Evolutionary conservation across 2,329 filamentous ascomycete genomes (phyloP).

Genomic region (Cercospora sojina): DNA sequence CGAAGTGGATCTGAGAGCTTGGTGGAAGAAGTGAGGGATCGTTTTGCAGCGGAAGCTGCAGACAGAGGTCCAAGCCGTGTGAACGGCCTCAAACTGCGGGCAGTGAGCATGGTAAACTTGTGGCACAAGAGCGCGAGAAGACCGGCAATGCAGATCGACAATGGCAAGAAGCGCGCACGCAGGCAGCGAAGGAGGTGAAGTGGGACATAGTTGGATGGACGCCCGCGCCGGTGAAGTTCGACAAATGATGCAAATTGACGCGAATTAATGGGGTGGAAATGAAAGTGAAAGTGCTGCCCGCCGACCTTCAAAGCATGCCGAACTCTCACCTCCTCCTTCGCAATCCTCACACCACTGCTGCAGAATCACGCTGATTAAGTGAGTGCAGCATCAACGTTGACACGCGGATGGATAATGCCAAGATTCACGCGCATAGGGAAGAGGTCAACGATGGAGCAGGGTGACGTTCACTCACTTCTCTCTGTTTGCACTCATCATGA

Average conservation of each 20-base stretch:
- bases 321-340: neutral
- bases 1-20: constrained; percentile 58
- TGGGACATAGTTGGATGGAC: neutral
- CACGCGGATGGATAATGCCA: neutral
- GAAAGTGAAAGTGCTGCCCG: neutral
- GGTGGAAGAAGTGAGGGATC: constrained; percentile 1
- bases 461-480: constrained; percentile 8
- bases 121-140: neutral
- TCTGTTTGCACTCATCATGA: constrained; percentile 9
- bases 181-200: neutral
- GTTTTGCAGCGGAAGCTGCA: neutral
- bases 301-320: neutral
- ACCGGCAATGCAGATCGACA: neutral
- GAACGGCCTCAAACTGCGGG: neutral
- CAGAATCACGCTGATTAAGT: neutral
- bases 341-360: neutral
- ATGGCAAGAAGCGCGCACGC: neutral
- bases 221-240: neutral
- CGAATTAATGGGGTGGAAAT: neutral
- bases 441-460: constrained; percentile 4
- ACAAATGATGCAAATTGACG: neutral
- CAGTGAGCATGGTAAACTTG: neutral
- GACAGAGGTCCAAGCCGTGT: neutral
- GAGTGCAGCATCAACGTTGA: neutral
- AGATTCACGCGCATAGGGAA: neutral